Percentiles rank a stretch among this genome's conserved stretches.
Evolutionary conservation across 768 basidiomycete genomes (phyloP).

Genomic region (Boletus tomentosulus): DNA sequence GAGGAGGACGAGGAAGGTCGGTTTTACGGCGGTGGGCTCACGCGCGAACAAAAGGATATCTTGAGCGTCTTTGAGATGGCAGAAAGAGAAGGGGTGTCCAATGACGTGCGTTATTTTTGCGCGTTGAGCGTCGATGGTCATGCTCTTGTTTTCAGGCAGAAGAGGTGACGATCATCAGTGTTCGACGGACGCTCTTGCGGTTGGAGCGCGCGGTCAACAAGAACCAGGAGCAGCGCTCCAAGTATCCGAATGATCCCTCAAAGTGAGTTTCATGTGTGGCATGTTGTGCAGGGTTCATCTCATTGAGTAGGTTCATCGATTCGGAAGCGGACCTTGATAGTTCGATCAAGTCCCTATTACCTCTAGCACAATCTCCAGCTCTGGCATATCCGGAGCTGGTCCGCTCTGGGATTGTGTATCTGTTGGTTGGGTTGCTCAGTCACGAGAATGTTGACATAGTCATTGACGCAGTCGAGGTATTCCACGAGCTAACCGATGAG

Average conservation of each 20-base stretch:
- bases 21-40: slow-evolving; percentile 92
- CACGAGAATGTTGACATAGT: slow-evolving; percentile 98
- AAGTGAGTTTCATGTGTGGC: slow-evolving; percentile 50
- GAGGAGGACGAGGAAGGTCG: slow-evolving; percentile 92
- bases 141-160: slow-evolving; percentile 44
- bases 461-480: slow-evolving; percentile 89
- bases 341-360: slow-evolving; percentile 82
- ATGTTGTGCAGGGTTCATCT: slow-evolving; percentile 1
- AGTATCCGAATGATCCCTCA: slow-evolving; percentile 87
- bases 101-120: slow-evolving; percentile 54
- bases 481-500: slow-evolving; percentile 95
- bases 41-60: slow-evolving; percentile 90
- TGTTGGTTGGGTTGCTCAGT: slow-evolving; percentile 80
- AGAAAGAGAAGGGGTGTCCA: slow-evolving; percentile 55
- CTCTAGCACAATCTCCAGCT: slow-evolving; percentile 78
- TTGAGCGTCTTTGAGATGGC: slow-evolving; percentile 88
- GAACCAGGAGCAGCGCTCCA: slow-evolving; percentile 96
- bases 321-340: slow-evolving; percentile 94
- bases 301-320: slow-evolving; percentile 83
- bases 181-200: slow-evolving; percentile 69
- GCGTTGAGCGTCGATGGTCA: background rate
- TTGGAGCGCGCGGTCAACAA: slow-evolving; percentile 91
- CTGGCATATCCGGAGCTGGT: slow-evolving; percentile 89
- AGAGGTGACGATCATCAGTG: slow-evolving; percentile 61
- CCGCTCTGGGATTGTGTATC: slow-evolving; percentile 61